Percentiles rank a stretch among this genome's conserved stretches.
Conservation (phyloP, 2,329 filamentous ascomycete genomes). For the Thielaviopsis punctulata region DNA sequence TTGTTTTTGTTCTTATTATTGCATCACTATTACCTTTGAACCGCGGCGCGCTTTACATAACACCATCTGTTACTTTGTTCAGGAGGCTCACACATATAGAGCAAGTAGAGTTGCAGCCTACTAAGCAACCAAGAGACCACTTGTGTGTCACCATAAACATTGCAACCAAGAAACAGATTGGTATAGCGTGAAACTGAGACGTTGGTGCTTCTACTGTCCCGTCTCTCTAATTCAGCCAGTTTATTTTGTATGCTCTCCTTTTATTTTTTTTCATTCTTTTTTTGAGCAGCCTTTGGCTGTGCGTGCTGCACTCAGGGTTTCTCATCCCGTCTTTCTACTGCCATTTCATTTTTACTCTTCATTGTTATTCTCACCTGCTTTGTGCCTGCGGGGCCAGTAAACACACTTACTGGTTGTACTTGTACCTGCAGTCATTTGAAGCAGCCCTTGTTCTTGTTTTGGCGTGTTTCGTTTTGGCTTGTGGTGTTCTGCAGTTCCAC, state of each 20-base stretch:
- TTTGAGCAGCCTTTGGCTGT: background rate
- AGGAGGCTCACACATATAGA: background rate
- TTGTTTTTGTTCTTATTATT: background rate
- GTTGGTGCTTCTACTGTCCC: background rate
- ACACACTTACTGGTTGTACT: background rate
- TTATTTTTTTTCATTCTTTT: background rate
- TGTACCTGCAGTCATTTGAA: background rate
- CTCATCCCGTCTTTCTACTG: no score
- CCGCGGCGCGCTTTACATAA: background rate
- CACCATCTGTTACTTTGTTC: background rate
- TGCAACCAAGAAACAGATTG: background rate
- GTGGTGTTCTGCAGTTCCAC: constrained; percentile 17
- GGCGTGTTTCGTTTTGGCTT: constrained; percentile 10
- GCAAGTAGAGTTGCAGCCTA: background rate
- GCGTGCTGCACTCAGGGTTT: no score
- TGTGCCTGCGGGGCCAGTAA: background rate
- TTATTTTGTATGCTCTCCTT: background rate
- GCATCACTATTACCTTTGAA: background rate
- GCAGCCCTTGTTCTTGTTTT: background rate
- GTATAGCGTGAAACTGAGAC: background rate
- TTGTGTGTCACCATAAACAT: background rate
- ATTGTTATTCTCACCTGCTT: no score
- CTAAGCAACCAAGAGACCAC: background rate
- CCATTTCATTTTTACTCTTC: no score
- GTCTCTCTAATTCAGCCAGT: background rate